Base-by-base conservation (phyloP, 345 rosid species). In the Lumnitzera racemosa region DNA sequence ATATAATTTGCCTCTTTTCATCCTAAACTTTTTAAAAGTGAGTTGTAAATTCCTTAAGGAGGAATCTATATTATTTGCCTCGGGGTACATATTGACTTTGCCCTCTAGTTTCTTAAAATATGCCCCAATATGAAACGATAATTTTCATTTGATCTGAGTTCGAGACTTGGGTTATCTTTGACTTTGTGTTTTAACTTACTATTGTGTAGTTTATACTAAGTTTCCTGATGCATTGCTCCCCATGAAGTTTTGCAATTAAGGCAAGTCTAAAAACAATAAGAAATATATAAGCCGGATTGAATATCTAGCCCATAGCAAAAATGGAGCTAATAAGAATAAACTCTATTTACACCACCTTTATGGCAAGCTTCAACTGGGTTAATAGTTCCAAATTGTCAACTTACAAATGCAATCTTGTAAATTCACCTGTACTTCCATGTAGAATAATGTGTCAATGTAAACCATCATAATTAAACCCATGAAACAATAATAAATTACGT, bases 211-310 rank as follows among this genome's bases (percentile, higher is more conserved):
- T 76, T 52, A 91, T 83, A 31, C 95, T 92, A 0, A 90, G 87
- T 55, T 63, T 85, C 72, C 82, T 79, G 60, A 91, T 79, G 60
- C 82, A 74, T 52, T 79, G 76, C 86, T 89, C 96, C 2, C 91
- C 98, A 70, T 91, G 95, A 70, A 89, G 98, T 86, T 91, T 91
- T 1, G 98, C 95, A 25, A 89, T 51, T 51, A 91, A 78, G 77
- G 90, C 85, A 49, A 91, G 80, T 51, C 98, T 92, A 47, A 87
- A 83, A 58, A 91, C 73, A 58, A 85, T 91, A 58, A 91, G 89
- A 61, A 91, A 89, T 61, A 91, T 67, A 76, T 87, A 89, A 65
- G 96, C 95, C 0, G 95, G 96, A 81, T 91, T 91, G 2, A 89
- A 63, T 53, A 91, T 68, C 75, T 91, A 96, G 41, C 98, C 98